These are phyloP conservation scores for barley (Hordeum vulgare) DNA, from an alignment of 176 grass and related monocot genomes.

Conservation along the genomic window DNA sequence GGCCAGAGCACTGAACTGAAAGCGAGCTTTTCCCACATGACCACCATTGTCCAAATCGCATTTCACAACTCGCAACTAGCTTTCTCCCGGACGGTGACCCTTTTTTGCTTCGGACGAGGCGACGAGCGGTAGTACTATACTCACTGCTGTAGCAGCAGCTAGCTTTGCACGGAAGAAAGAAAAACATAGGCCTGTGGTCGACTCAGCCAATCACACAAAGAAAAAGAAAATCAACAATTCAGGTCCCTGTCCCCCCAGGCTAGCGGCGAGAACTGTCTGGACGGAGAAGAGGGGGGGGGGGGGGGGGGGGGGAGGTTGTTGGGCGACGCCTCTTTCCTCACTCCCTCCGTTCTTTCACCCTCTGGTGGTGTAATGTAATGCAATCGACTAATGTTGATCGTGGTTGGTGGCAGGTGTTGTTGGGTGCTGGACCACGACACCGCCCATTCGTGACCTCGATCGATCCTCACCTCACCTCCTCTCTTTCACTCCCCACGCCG, in stretches of 20 bases:
- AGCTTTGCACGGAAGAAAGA: neutral
- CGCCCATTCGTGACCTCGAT: neutral
- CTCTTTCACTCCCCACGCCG: neutral
- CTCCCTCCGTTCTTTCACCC: neutral
- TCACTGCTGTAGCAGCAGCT: neutral
- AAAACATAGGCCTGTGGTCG: neutral
- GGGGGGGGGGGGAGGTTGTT: neutral
- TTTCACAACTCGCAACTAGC: neutral
- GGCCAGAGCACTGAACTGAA: neutral
- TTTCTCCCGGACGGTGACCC: neutral
- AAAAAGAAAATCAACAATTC: conserved; percentile 5
- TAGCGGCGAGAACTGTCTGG: neutral
- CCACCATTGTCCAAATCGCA: neutral
- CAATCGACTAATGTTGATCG: neutral
- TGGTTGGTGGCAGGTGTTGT: conserved; percentile 13
- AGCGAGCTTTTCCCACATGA: neutral
- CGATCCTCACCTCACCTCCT: neutral
- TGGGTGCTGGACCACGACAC: conserved; percentile 8
- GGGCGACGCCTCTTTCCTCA: neutral
- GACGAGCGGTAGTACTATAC: too few relatives aligned
- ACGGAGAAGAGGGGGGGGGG: neutral
- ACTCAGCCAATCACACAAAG: neutral
- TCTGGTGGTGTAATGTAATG: neutral
- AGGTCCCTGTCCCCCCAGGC: neutral
- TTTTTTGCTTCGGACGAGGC: neutral